Base-by-base conservation (phyloP, 163 green algal species). In the Picocystis sp. region DNA sequence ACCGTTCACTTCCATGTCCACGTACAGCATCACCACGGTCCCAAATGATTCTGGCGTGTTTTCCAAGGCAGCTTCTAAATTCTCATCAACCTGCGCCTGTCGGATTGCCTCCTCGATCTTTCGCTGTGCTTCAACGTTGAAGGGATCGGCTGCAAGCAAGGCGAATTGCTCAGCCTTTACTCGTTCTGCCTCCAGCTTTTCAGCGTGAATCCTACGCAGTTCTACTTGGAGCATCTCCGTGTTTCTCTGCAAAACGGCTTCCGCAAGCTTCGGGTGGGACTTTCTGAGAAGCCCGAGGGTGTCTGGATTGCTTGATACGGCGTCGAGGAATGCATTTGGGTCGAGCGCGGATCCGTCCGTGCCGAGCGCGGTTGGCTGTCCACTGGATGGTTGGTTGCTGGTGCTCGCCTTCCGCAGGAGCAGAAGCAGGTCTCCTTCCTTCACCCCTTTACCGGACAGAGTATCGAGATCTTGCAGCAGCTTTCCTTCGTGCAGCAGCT, bases 21-120 rank as follows among this genome's bases (percentile, higher is more conserved):
- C 82, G 56, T 97, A 97, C 45, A 97, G 65, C 88, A 97, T 97
- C 56, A 67, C 60, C 10, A 94, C 80, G 0, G 50, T 57, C 25
- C 69, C 74, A 61, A 95, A 95, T 9, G 48, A 62, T 69, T 96
- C 89, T 2, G 89, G 89, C 42, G 74, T 87, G 65, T 94, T 64
- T 65, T 98, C 89, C 60, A 92, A 67, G 2, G 89, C 89, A 11
- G 70, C 61, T 44, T 74, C 61, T 11, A 81, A 77, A 70, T 93
- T 96, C 52, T 95, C 82, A 17, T 83, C 58, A 22, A 95, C 77
- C 60, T 94, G 92, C 35, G 81, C 73, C 50, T 86, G 61, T 45
- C 76, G 63, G 53, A 94, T 93, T 10, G 72, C 45, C 58, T 91
- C 80, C 61, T 91, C 76, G 35, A 97, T 92, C 44, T 72, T 77